Percentiles rank a stretch among this genome's conserved stretches.
Conservation (phyloP, 192 early-diverging fungal species). For the Backusella luteola region DNA sequence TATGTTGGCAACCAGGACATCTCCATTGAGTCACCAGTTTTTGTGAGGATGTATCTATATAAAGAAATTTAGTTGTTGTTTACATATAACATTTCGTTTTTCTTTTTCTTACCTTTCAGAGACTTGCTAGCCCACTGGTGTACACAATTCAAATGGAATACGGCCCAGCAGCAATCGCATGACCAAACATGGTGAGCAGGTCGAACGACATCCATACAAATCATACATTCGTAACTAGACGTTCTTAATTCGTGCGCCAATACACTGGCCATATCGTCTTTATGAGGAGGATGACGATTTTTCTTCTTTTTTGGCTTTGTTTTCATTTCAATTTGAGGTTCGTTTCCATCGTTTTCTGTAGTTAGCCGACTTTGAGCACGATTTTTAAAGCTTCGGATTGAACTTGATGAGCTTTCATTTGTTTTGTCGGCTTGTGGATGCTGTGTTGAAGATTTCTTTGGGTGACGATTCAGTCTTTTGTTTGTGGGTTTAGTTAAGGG, state of each 20-base stretch:
- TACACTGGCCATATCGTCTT: slow-evolving; percentile 57
- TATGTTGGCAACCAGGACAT: slow-evolving; percentile 90
- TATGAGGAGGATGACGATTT: slow-evolving; percentile 3
- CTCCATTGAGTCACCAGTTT: slow-evolving; percentile 59
- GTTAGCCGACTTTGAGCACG: slow-evolving; percentile 16
- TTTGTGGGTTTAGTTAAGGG: background rate
- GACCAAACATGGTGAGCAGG: slow-evolving; percentile 75
- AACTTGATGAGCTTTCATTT: background rate
- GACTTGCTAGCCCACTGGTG: slow-evolving; percentile 75
- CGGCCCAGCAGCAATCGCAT: slow-evolving; percentile 83
- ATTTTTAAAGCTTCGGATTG: slow-evolving; percentile 12
- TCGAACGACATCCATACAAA: slow-evolving; percentile 89
- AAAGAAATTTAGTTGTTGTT: background rate
- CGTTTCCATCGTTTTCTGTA: background rate
- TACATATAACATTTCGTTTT: background rate
- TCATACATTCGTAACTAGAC: slow-evolving; percentile 90
- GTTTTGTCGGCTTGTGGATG: background rate
- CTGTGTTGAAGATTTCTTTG: background rate
- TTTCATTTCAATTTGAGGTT: slow-evolving; percentile 9
- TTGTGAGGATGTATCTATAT: slow-evolving; percentile 31
- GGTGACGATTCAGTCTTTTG: background rate
- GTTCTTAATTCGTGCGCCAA: slow-evolving; percentile 64
- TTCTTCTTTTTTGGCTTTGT: slow-evolving; percentile 7
- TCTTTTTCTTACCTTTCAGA: slow-evolving; percentile 41
- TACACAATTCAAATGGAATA: slow-evolving; percentile 88